Evolutionary conservation across 2,329 filamentous ascomycete genomes (phyloP).

Genomic region (Sphaerostilbella broomeana): DNA sequence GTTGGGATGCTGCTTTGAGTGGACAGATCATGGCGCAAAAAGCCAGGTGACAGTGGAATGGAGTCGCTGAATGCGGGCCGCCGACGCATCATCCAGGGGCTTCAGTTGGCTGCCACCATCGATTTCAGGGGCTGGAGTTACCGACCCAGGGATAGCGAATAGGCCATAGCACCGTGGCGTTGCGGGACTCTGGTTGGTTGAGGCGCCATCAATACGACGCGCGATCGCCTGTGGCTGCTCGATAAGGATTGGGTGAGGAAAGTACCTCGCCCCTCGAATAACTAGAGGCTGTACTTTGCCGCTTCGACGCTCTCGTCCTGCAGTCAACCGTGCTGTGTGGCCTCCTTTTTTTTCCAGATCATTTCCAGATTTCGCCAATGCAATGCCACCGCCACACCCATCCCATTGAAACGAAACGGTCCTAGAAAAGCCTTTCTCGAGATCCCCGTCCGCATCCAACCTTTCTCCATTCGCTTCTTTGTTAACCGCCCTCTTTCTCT

Average conservation of each 20-base stretch:
- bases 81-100: slow-evolving; percentile 12
- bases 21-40: no score
- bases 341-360: slow-evolving; percentile 10
- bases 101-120: not conserved
- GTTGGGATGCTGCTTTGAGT: no score
- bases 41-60: no score
- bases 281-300: not conserved
- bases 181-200: slow-evolving; percentile 1
- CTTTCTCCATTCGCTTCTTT: slow-evolving; percentile 8
- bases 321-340: not conserved
- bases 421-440: slow-evolving; percentile 1
- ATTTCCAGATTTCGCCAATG: slow-evolving; percentile 1
- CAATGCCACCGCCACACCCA: not conserved
- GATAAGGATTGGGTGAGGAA: not conserved
- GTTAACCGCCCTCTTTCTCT: slow-evolving; percentile 6
- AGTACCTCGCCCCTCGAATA: not conserved
- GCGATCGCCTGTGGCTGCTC: slow-evolving; percentile 1
- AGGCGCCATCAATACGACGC: no score
- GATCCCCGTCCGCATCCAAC: slow-evolving; percentile 7
- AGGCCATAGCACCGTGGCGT: no score
- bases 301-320: slow-evolving; percentile 4
- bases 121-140: slow-evolving; percentile 12
- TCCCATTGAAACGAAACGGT: slow-evolving; percentile 5
- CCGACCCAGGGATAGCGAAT: no score
- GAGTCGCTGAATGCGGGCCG: slow-evolving; percentile 1